Evolutionary conservation across 768 basidiomycete species (phyloP), one percentile per base, ranked within the genome.

Genomic region (Dendrothele bispora): DNA sequence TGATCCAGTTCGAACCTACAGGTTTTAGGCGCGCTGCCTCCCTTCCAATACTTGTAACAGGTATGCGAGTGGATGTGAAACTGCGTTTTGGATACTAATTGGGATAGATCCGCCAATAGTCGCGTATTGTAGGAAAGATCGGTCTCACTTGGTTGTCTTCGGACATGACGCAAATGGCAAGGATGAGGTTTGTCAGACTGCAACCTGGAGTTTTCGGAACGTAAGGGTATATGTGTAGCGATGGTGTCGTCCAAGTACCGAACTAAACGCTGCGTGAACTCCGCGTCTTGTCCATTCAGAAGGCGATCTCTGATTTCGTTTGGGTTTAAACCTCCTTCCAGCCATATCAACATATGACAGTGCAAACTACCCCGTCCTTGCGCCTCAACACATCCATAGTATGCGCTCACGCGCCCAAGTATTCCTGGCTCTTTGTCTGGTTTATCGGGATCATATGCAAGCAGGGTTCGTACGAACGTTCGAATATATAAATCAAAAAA

Each of bases 1-100:
- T 57, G 50, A 48, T 64, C 55, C 5, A 72, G 50, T 18, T 59
- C 56, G 45, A 73, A 71, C 0, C 64, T 44, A 46, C 70, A 72
- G 44, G 54, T 48, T 35, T 54, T 49, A 0, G 55, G 51, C 4
- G 65, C 48, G n/a, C n/a, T n/a, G 2, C 48, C 40, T 6, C 54
- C 51, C 27, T 57, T 63, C 44, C 61, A 66, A 50, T 73, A 67
- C 44, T 73, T 75, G 51, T 58, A 73, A 48, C 73, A 74, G 0
- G 68, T 71, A 1, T 51, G 22, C 0, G 58, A 49, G 48, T 74
- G 72, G 5, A 24, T 44, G 44, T 74, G 71, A 5, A 17, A 0
- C 39, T 74, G 70, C 32, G 62, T 67, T 17, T 50, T 15, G 1
- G 41, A 45, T 0, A 56, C 63, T 0, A 72, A 24, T 14, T 55